Evolutionary conservation across 306 rosid species (phyloP), one percentile per base, ranked within the genome.

Genomic region (Alnus rubra): DNA sequence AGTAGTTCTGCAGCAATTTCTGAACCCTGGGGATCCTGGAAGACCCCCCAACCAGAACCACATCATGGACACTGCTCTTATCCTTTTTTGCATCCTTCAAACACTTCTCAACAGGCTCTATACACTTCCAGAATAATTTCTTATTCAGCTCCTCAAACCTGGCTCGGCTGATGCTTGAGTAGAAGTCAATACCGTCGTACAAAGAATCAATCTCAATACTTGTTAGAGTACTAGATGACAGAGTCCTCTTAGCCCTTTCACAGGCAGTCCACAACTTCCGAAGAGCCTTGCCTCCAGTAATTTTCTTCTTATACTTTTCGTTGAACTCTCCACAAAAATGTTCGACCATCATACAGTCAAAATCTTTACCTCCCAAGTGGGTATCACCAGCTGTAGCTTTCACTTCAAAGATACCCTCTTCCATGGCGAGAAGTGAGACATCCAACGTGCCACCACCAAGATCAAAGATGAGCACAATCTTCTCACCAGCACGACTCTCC

Each of bases 191-290:
- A 16, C 86, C 86, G 9, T 85, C 82, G 4, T n/a, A 79, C 15
- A 85, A 68, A 31, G 88, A 85, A 58, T 82, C 88, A 56, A 79
- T 82, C 49, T 82, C 86, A 11, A 85, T 82, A 6, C 81, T 85
- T 12, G 88, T 82, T 74, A 55, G 82, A 58, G 84, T 81, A 11
- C 75, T 76, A 2, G 86, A 82, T 7, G 88, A 82, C 7, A 82
- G 82, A 31, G 85, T 84, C 80, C 86, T 82, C 78, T 87, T 84
- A 5, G 90, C 86, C 62, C 84, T 78, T 77, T 84, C 90, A 73
- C 90, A 81, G 6, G 86, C 64, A 44, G 82, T 82, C 52, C 86
- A 72, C 52, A 85, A 62, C 49, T 86, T 65, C 77, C 86, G 56
- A 62, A 82, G 51, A 2, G 88, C 74, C 67, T 84, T 81, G 31